Conservation (phyloP, 73 alveolate species). For the Stentor coeruleus region DNA sequence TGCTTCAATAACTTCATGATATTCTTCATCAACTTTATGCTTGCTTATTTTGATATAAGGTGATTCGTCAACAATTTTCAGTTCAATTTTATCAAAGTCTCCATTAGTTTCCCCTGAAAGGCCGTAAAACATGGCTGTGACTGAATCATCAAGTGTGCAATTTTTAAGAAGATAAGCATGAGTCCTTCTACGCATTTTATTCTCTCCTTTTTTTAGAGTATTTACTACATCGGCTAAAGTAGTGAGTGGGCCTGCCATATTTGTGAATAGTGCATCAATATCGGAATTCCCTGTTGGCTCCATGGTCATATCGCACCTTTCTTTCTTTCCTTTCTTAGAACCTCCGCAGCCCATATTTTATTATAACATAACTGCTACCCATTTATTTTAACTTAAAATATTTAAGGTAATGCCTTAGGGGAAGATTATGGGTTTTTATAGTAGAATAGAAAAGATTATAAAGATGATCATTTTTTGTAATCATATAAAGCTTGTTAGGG, state of each 20-base stretch:
- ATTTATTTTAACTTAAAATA: too few species aligned
- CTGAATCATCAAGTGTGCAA: background rate
- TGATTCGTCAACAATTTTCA: background rate
- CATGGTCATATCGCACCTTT: background rate
- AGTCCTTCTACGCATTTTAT: background rate
- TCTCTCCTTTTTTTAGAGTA: background rate
- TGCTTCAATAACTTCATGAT: background rate
- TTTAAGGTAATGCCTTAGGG: background rate
- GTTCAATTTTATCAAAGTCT: background rate
- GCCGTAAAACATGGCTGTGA: background rate
- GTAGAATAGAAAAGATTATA: background rate
- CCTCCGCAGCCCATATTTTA: constrained; percentile 11
- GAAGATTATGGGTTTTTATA: background rate
- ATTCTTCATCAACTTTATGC: background rate
- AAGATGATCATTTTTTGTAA: background rate
- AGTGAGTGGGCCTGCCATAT: background rate
- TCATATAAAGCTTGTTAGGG: background rate
- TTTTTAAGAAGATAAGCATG: background rate
- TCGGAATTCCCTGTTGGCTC: background rate
- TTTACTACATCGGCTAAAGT: background rate
- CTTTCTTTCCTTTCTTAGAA: background rate
- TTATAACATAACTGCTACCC: background rate
- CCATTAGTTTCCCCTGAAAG: constrained; percentile 17
- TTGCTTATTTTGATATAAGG: constrained; percentile 2
- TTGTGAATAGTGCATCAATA: background rate